These are phyloP conservation scores for Fonticula alba DNA, from an alignment of 78 protist genomes.

Conservation along the genomic window DNA sequence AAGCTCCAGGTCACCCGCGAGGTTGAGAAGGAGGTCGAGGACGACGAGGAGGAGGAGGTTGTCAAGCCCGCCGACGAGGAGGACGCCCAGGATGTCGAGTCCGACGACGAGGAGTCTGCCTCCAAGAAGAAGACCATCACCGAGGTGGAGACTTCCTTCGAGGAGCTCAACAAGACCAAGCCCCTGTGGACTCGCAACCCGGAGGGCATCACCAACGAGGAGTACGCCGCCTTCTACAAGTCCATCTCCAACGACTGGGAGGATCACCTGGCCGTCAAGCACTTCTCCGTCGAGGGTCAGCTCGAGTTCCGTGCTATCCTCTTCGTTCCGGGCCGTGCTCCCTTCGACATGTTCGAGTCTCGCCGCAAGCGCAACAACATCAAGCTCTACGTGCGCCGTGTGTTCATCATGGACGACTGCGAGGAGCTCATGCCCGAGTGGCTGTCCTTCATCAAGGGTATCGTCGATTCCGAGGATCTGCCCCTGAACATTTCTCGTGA, in stretches of 20 bases:
- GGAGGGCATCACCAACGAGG: constrained; percentile 90
- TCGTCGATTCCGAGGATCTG: constrained; percentile 98
- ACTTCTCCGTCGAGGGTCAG: constrained; percentile 97
- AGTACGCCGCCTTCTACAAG: constrained; percentile 98
- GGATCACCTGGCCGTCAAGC: constrained; percentile 95
- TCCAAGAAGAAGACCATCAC: constrained; percentile 74
- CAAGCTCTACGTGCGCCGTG: constrained; percentile 96
- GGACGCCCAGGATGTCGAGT: constrained; percentile 48
- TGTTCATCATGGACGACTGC: constrained; percentile 98
- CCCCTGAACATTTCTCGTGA: constrained; percentile 99
- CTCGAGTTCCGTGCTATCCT: constrained; percentile 93
- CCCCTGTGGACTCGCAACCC: constrained; percentile 98
- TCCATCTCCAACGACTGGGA: constrained; percentile 95
- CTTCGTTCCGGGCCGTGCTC: constrained; percentile 94
- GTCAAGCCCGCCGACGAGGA: constrained; percentile 36
- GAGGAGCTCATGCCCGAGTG: constrained; percentile 96
- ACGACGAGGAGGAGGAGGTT: constrained; percentile 42
- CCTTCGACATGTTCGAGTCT: constrained; percentile 93
- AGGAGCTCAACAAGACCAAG: constrained; percentile 92
- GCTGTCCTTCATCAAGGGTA: constrained; percentile 90
- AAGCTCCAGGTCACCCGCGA: constrained; percentile 68
- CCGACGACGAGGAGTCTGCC: constrained; percentile 10
- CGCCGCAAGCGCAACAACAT: constrained; percentile 93
- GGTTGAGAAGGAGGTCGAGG: constrained; percentile 67
- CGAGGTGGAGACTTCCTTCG: constrained; percentile 69